Evolutionary conservation across 495 filamentous ascomycete genomes (phyloP).

Genomic region (Trichoderma orchidacearum): DNA sequence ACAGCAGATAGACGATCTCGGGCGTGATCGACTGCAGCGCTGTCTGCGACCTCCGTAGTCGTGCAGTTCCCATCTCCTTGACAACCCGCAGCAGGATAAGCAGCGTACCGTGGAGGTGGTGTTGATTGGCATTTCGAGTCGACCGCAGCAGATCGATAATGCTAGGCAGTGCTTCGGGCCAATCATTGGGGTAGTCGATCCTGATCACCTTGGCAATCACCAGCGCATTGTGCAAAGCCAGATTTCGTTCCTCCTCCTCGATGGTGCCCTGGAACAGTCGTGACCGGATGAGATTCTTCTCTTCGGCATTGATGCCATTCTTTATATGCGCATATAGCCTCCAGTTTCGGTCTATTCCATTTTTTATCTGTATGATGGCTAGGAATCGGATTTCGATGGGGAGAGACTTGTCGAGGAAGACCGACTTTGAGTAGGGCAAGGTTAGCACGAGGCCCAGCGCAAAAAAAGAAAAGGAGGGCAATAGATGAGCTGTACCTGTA

Average conservation of each 20-base stretch:
- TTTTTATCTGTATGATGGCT: conserved; percentile 88
- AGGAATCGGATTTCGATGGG: conserved; percentile 69
- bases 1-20: conserved; percentile 65
- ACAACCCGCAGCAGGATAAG: conserved; percentile 70
- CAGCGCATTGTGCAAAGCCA: conserved; percentile 78
- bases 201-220: conserved; percentile 77
- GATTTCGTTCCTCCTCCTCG: conserved; percentile 53
- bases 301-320: conserved; percentile 56
- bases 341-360: conserved; percentile 93
- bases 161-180: conserved; percentile 46
- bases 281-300: conserved; percentile 62
- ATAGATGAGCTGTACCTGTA: conserved; percentile 46
- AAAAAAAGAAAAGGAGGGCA: not conserved
- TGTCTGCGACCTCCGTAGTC: conserved; percentile 53
- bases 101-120: conserved; percentile 54
- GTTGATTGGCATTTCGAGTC: conserved; percentile 26
- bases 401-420: conserved; percentile 63
- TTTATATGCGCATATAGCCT: conserved; percentile 49
- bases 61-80: conserved; percentile 76
- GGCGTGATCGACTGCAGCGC: conserved; percentile 64
- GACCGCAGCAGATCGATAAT: conserved; percentile 48
- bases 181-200: conserved; percentile 78
- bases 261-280: conserved; percentile 59
- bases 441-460: conserved; percentile 7
- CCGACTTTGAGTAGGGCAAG: conserved; percentile 32